Percentiles rank a stretch among this genome's conserved stretches.
These are phyloP conservation scores for Metschnikowia similis DNA, from an alignment of 805 yeast genomes.

Conservation along the genomic window DNA sequence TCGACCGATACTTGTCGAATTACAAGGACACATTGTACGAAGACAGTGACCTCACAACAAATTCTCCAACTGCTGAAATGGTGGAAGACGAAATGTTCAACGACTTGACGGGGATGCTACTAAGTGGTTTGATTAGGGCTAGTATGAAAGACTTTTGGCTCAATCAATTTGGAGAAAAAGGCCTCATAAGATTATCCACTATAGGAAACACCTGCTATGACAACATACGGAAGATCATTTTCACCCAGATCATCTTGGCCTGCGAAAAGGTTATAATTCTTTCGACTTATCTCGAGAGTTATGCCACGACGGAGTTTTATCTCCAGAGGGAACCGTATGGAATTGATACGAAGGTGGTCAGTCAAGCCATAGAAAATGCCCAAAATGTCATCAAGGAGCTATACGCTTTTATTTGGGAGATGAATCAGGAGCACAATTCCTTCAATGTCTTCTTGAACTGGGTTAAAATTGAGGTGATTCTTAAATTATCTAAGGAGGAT, in stretches of 20 bases:
- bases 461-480: constrained; percentile 35
- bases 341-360: constrained; percentile 4
- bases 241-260: constrained; percentile 50
- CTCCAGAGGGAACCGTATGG: constrained; percentile 9
- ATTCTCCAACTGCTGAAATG: constrained; percentile 17
- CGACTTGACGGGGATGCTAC: constrained; percentile 41
- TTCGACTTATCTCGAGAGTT: constrained; percentile 39
- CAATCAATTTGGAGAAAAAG: constrained; percentile 65
- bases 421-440: constrained; percentile 44
- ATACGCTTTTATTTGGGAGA: constrained; percentile 37
- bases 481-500: constrained; percentile 35
- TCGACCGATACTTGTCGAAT: constrained; percentile 33
- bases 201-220: constrained; percentile 51
- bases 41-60: constrained; percentile 24
- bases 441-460: constrained; percentile 46
- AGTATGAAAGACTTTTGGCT: constrained; percentile 55
- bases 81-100: constrained; percentile 15
- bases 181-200: constrained; percentile 51
- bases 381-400: constrained; percentile 27
- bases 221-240: constrained; percentile 41
- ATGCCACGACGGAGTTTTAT: constrained; percentile 14
- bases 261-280: constrained; percentile 51
- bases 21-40: constrained; percentile 25
- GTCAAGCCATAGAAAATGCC: constrained; percentile 10
- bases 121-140: constrained; percentile 52